Percentiles rank a stretch among this genome's conserved stretches.
phyloP scores from a whole-genome alignment of 179 eudicot species.

The Silene coronaria region DNA sequence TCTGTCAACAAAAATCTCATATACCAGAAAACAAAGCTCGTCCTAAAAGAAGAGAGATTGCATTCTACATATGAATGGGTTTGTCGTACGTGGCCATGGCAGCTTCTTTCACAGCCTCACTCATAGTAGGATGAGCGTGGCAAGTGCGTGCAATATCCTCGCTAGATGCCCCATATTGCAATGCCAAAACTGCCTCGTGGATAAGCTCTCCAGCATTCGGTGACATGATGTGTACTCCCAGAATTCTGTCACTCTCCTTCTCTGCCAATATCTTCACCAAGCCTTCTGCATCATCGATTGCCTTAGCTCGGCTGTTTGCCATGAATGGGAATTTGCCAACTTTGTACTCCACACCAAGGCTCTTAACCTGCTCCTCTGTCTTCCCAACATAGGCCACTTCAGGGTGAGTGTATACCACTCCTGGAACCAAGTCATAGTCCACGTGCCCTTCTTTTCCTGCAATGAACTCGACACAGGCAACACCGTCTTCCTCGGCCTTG shows the following conservation, averaged over 20 bases:
- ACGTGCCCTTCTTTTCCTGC: conserved; percentile 92
- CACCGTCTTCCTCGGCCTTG: conserved; percentile 96
- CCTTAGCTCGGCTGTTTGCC: conserved; percentile 96
- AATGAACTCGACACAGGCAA: conserved; percentile 84
- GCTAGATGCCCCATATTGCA: conserved; percentile 82
- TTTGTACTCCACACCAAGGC: conserved; percentile 55
- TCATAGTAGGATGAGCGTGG: conserved; percentile 97
- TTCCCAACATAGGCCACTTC: conserved; percentile 93
- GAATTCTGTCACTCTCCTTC: conserved; percentile 74
- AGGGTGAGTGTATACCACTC: conserved; percentile 80
- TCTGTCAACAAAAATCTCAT: conserved; percentile 18
- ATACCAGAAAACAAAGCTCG: not conserved
- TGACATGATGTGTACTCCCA: conserved; percentile 90
- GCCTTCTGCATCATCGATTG: conserved; percentile 96
- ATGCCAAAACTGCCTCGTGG: conserved; percentile 77
- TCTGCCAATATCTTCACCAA: conserved; percentile 80
- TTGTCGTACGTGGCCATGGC: conserved; percentile 98
- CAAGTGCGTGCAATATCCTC: conserved; percentile 97
- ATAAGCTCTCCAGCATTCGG: conserved; percentile 94
- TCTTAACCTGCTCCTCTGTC: conserved; percentile 90
- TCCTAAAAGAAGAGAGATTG: not conserved
- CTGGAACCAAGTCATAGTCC: conserved; percentile 90
- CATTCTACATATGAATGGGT: conserved; percentile 69
- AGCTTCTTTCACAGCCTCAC: conserved; percentile 90
- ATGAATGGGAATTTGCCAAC: conserved; percentile 89